Conservation (phyloP, 257 asterid species). For the Plectranthus barbatus region DNA sequence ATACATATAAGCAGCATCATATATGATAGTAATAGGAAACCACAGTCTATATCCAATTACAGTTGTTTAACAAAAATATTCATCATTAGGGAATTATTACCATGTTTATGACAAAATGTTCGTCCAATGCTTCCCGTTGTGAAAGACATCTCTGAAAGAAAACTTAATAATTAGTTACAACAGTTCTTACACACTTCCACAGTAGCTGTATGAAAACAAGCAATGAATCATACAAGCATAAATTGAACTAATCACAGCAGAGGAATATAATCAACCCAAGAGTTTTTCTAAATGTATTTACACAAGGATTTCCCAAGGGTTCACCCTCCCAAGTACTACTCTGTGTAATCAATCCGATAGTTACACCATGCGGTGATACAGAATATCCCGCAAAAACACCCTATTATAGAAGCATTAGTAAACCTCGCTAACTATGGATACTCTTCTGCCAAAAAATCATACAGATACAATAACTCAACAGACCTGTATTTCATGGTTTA, state of each 20-base stretch:
- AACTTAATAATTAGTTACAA: constrained; percentile 7
- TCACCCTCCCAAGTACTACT: too few species aligned
- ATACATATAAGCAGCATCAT: too few species aligned
- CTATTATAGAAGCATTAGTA: not conserved
- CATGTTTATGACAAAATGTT: constrained; percentile 84
- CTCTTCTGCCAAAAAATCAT: not conserved
- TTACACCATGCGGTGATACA: not conserved
- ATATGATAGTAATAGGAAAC: not conserved
- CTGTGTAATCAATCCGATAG: not conserved
- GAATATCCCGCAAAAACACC: not conserved
- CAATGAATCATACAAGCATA: not conserved
- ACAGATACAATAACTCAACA: not conserved
- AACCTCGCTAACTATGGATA: not conserved
- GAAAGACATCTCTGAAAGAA: constrained; percentile 76
- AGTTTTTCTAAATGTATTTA: too few species aligned
- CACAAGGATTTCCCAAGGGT: too few species aligned
- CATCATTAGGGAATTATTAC: constrained; percentile 34
- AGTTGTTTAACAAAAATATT: not conserved
- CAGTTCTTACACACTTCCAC: not conserved
- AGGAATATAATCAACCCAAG: not conserved
- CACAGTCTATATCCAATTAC: not conserved
- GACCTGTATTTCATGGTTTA: not conserved
- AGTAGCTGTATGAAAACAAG: constrained; percentile 6
- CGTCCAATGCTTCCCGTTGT: constrained; percentile 80
- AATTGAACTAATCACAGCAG: not conserved